Conservation (phyloP, 1,284 basidiomycete genomes). For the Irpex rosettiformis region DNA sequence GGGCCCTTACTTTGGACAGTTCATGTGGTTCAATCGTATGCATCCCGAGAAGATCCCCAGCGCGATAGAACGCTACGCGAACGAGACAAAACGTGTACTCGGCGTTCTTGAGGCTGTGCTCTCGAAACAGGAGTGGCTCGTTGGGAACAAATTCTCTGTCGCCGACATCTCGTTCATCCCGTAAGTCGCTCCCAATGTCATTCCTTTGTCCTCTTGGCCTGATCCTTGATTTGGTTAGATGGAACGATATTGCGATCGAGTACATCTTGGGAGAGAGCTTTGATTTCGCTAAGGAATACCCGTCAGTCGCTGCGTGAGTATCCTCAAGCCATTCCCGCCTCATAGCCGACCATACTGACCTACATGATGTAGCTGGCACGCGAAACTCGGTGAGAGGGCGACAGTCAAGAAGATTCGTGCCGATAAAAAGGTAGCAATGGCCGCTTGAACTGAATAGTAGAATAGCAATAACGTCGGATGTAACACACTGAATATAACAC, state of each 20-base stretch:
- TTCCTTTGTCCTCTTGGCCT: neutral
- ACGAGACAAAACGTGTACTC: constrained; percentile 29
- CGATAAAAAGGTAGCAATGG: neutral
- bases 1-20: constrained; percentile 24
- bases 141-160: constrained; percentile 17
- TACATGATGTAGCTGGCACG: constrained; percentile 4
- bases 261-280: constrained; percentile 1
- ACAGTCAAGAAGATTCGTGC: constrained; percentile 8
- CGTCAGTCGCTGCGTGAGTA: constrained; percentile 1
- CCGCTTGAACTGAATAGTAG: neutral
- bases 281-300: constrained; percentile 1
- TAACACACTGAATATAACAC: too few relatives aligned
- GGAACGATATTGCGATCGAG: constrained; percentile 5
- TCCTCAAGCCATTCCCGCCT: neutral
- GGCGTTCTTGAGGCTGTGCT: constrained; percentile 30
- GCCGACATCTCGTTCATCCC: constrained; percentile 20
- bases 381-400: constrained; percentile 1
- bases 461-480: too few relatives aligned
- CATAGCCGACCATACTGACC: neutral
- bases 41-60: constrained; percentile 25
- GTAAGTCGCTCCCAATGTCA: constrained; percentile 11
- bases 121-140: constrained; percentile 21
- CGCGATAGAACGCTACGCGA: constrained; percentile 29
- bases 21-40: constrained; percentile 23
- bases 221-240: neutral